A percentile compares a stretch with the other conserved stretches of the same genome.
phyloP scores from a whole-genome alignment of 2,329 filamentous ascomycete species.

The Rhytidhysteron rufulum region DNA sequence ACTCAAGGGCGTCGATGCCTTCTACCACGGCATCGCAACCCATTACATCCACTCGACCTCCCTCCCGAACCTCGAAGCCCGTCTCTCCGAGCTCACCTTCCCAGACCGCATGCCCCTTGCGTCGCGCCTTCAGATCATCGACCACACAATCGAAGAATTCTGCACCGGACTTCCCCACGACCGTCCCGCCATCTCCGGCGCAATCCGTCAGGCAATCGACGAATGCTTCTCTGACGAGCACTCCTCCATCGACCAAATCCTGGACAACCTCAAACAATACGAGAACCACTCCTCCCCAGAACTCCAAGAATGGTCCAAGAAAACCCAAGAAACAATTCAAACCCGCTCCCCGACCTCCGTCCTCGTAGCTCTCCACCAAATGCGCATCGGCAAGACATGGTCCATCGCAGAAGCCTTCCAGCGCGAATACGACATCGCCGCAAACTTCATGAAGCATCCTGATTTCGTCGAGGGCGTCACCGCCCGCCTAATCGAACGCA shows the following conservation, averaged over 20 bases:
- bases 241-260: constrained; percentile 65
- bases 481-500: constrained; percentile 71
- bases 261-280: constrained; percentile 58
- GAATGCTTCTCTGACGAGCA: constrained; percentile 51
- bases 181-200: constrained; percentile 54
- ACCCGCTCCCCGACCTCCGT: constrained; percentile 82
- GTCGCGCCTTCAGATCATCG: constrained; percentile 68
- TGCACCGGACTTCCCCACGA: constrained; percentile 73
- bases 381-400: constrained; percentile 74
- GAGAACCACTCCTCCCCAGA: constrained; percentile 38
- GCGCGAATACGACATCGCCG: constrained; percentile 79
- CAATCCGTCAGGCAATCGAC: constrained; percentile 77
- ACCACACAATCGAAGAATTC: constrained; percentile 89
- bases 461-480: constrained; percentile 94
- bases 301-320: constrained; percentile 70
- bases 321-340: constrained; percentile 71
- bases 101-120: constrained; percentile 65
- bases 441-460: constrained; percentile 81
- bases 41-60: constrained; percentile 94
- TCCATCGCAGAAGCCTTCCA: constrained; percentile 79
- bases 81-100: constrained; percentile 86
- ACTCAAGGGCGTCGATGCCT: constrained; percentile 76
- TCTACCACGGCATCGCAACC: constrained; percentile 88
- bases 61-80: constrained; percentile 74
- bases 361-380: constrained; percentile 77